Percentiles rank a stretch among this genome's conserved stretches.
Conservation (phyloP, 2,329 filamentous ascomycete genomes). For the Sporothrix sp. region DNA sequence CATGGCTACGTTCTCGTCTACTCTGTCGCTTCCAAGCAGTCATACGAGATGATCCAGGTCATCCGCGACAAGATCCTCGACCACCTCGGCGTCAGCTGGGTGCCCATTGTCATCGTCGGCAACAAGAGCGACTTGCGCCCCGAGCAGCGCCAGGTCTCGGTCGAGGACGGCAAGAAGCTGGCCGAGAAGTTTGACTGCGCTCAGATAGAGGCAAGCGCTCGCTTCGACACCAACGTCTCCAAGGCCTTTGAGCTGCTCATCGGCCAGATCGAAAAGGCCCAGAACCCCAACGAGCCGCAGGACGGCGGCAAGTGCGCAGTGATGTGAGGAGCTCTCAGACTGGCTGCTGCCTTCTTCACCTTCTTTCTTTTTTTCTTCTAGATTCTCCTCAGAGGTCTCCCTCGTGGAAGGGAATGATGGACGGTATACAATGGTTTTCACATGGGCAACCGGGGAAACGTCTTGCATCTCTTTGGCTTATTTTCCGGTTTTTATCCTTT, state of each 20-base stretch:
- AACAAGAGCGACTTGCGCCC: conserved; percentile 94
- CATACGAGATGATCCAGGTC: conserved; percentile 94
- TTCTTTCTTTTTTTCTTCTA: neutral
- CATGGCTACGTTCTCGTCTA: conserved; percentile 99
- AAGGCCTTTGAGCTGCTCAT: conserved; percentile 93
- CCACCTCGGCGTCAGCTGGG: conserved; percentile 85
- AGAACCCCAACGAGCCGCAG: conserved; percentile 78
- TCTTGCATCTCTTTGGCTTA: neutral
- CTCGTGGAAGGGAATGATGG: conserved; percentile 1
- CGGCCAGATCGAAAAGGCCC: conserved; percentile 85
- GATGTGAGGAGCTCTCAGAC: conserved; percentile 50
- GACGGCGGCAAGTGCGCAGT: conserved; percentile 71
- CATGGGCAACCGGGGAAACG: neutral
- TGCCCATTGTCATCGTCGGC: conserved; percentile 88
- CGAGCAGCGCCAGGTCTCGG: conserved; percentile 82
- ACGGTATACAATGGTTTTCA: neutral
- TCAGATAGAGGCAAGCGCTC: conserved; percentile 89
- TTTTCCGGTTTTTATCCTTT: neutral
- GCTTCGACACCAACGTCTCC: conserved; percentile 87
- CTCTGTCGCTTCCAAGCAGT: conserved; percentile 87
- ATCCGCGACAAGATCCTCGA: conserved; percentile 97
- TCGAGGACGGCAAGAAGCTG: conserved; percentile 76
- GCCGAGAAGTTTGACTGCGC: conserved; percentile 83
- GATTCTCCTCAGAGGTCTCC: neutral
- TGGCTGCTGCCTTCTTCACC: neutral